Base-by-base conservation (phyloP, 257 asterid genomes). In the Primulina eburnea region DNA sequence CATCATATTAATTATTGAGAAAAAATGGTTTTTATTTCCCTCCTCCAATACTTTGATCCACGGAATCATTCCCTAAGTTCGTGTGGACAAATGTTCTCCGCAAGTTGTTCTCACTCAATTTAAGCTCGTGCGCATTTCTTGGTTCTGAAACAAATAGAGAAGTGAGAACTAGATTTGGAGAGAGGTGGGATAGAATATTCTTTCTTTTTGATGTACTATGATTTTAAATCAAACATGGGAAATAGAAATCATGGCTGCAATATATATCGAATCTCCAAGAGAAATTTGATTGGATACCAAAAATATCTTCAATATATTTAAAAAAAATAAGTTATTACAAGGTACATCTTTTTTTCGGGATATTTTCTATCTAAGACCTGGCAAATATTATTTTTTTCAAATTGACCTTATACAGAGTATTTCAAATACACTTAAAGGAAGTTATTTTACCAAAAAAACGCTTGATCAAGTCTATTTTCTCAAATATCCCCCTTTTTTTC, bases 141-240 rank as follows among this genome's bases (percentile, higher is more conserved):
- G 60, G 35, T 34, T 56, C 52, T 76, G 69, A 70, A 61, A 67
- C 26, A 71, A 67, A 69, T 40, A 60, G 33, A 67, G n/a, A n/a
- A n/a, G n/a, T n/a, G n/a, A n/a, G 63, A 67, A 56, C 56, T 73
- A 73, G 82, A 80, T 78, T 72, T 73, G 75, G 81, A 71, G 81
- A 64, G 76, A 28, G 73, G 62, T 35, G 62, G 50, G 18, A n/a
- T 72, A 55, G 20, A 30, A 62, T 2, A 29, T 62, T 70, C 17
- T 43, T 4, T 43, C 12, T 12, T 62, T 70, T 64, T 33, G 35
- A 17, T 59, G 77, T 76, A 73, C 70, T 6, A 17, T 47, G 66
- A 60, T 53, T 70, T 65, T 30, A 72, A 29, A 67, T 76, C 33
- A 71, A 76, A 77, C 82, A 73, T 83, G 77, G 58, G 71, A 21